phyloP scores from a whole-genome alignment of 2,329 filamentous ascomycete species.

The Rhinocladiella similis region DNA sequence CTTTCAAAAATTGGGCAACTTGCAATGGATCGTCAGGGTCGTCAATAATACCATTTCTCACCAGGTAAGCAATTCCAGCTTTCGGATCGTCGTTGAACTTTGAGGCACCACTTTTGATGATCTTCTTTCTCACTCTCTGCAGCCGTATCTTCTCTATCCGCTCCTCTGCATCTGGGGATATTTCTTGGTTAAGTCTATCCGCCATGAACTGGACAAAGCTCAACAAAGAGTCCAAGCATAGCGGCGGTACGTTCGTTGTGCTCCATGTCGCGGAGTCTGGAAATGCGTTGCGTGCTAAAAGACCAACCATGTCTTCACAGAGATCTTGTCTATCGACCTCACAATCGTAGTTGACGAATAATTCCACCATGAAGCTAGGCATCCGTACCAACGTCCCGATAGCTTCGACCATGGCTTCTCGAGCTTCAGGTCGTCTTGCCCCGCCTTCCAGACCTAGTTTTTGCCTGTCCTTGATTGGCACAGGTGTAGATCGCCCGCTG shows the following conservation, averaged over 20 bases:
- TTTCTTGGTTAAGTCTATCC: conserved; percentile 71
- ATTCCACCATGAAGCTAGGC: conserved; percentile 89
- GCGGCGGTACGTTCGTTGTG: conserved; percentile 92
- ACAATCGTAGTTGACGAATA: conserved; percentile 98
- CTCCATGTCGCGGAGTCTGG: conserved; percentile 98
- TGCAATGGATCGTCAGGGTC: conserved; percentile 71
- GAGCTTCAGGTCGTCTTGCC: conserved; percentile 85
- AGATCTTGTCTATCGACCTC: conserved; percentile 87
- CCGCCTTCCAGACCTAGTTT: conserved; percentile 91
- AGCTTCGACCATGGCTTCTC: conserved; percentile 98
- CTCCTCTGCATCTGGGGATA: conserved; percentile 64
- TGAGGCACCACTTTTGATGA: conserved; percentile 81
- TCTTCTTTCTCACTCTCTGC: conserved; percentile 76
- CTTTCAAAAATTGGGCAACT: conserved; percentile 83
- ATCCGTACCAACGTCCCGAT: conserved; percentile 89
- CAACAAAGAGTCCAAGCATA: conserved; percentile 88
- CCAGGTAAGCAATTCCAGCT: conserved; percentile 80
- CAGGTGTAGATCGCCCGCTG: conserved; percentile 85
- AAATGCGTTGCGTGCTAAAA: conserved; percentile 89
- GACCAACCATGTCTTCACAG: conserved; percentile 91
- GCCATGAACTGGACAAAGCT: conserved; percentile 90
- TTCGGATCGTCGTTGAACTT: conserved; percentile 98
- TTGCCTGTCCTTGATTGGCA: conserved; percentile 87
- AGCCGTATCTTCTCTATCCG: conserved; percentile 65
- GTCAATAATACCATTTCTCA: conserved; percentile 80